phyloP scores from a whole-genome alignment of 176 grass and related monocot genomes.

The Eleusine indica region DNA sequence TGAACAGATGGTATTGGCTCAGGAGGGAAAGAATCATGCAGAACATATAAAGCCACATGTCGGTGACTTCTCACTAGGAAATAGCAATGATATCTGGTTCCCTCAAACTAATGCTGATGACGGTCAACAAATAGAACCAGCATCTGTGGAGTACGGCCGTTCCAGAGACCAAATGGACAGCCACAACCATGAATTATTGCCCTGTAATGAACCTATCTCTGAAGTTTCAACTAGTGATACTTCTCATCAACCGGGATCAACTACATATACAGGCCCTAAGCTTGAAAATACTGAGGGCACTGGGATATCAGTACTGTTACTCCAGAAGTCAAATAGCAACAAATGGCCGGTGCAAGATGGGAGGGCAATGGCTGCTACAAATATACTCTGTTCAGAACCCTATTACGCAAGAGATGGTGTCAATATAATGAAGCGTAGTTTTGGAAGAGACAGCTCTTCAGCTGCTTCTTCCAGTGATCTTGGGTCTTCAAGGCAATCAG shows the following conservation, averaged over 20 bases:
- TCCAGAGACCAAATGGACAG: conserved; percentile 39
- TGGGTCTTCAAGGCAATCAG: conserved; percentile 66
- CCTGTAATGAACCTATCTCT: conserved; percentile 33
- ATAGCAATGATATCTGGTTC: conserved; percentile 13
- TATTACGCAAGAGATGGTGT: conserved; percentile 70
- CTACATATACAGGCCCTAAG: conserved; percentile 22
- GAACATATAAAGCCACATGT: conserved; percentile 30
- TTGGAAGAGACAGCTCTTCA: conserved; percentile 69
- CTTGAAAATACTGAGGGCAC: conserved; percentile 56
- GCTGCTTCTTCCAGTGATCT: conserved; percentile 84
- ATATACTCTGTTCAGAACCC: conserved; percentile 67
- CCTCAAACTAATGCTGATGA: conserved; percentile 25
- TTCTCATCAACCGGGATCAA: conserved; percentile 49
- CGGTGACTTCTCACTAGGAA: conserved; percentile 21
- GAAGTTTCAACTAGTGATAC: conserved; percentile 38
- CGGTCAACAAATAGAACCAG: conserved; percentile 32
- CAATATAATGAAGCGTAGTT: conserved; percentile 71
- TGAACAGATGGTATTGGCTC: conserved; percentile 45
- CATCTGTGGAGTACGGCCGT: conserved; percentile 15
- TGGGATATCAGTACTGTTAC: conserved; percentile 74
- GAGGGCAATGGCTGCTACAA: conserved; percentile 50
- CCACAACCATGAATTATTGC: conserved; percentile 18
- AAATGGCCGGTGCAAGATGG: conserved; percentile 68
- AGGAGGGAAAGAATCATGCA: conserved; percentile 27
- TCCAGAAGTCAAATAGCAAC: conserved; percentile 65